These are phyloP conservation scores for Alternaria gansuensis DNA, from an alignment of 2,329 filamentous ascomycete species.

Conservation along the genomic window DNA sequence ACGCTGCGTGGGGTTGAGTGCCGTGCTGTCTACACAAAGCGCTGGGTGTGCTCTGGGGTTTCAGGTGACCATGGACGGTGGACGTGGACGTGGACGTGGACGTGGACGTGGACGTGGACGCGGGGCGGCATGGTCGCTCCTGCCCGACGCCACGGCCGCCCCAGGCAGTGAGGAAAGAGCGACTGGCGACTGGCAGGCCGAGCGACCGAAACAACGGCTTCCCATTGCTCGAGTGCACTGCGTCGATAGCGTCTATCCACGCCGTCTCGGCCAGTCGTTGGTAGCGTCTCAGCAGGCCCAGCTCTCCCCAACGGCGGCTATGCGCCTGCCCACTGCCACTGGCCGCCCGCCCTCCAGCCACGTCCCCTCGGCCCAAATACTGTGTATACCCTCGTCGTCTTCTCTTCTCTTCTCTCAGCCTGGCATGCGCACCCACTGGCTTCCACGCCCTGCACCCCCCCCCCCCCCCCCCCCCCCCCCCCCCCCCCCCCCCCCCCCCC, in stretches of 20 bases:
- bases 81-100: too few relatives aligned
- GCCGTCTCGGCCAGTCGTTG: constrained; percentile 33
- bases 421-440: background rate
- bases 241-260: constrained; percentile 38
- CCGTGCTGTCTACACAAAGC: constrained; percentile 17
- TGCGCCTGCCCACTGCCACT: constrained; percentile 26
- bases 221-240: constrained; percentile 39
- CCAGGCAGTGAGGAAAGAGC: constrained; percentile 4
- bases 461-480: too few relatives aligned
- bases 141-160: constrained; percentile 7
- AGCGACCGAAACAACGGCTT: constrained; percentile 19
- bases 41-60: constrained; percentile 8
- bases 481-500: too few relatives aligned
- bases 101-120: too few relatives aligned
- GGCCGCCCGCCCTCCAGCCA: constrained; percentile 32
- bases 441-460: too few relatives aligned
- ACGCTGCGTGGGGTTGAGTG: background rate
- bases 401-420: background rate
- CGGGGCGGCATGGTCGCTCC: constrained; percentile 4
- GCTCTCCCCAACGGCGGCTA: constrained; percentile 38
- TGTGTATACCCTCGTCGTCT: constrained; percentile 25
- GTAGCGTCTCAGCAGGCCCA: constrained; percentile 23
- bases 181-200: constrained; percentile 17
- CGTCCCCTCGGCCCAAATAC: constrained; percentile 35
- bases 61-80: background rate